Conservation (phyloP, 306 rosid genomes). For the Lithocarpus polystachyus region DNA sequence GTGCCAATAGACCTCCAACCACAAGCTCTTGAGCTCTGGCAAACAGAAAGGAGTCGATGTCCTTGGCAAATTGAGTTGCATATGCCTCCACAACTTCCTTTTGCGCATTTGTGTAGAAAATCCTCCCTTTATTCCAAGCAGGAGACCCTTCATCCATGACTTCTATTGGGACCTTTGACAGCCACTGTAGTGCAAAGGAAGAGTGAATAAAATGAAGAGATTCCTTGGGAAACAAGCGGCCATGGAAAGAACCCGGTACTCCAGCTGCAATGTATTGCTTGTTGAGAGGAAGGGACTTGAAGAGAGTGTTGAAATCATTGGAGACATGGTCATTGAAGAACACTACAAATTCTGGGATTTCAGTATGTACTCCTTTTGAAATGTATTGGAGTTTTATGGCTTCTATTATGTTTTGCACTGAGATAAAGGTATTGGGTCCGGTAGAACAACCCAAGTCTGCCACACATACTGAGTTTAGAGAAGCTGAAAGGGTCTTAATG, state of each 20-base stretch:
- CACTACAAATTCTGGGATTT: no score
- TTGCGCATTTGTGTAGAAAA: no score
- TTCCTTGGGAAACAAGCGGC: background rate
- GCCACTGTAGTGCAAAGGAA: slow-evolving; percentile 20
- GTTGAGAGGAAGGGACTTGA: slow-evolving; percentile 17
- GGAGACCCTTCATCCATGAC: no score
- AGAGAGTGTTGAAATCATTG: slow-evolving; percentile 11
- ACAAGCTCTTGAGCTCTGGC: slow-evolving; percentile 35
- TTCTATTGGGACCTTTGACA: slow-evolving; percentile 16
- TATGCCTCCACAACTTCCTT: no score
- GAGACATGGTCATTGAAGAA: no score
- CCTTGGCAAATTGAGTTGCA: background rate
- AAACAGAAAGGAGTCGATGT: slow-evolving; percentile 22
- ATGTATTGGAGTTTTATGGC: no score
- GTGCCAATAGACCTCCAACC: slow-evolving; percentile 25
- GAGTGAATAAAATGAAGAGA: slow-evolving; percentile 28
- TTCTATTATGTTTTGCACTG: no score
- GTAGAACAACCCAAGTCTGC: slow-evolving; percentile 12
- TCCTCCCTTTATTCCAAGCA: no score
- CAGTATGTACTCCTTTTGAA: no score
- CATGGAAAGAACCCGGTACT: slow-evolving; percentile 37
- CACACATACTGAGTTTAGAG: slow-evolving; percentile 15
- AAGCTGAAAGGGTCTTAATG: background rate
- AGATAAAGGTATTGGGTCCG: no score
- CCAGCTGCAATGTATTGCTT: slow-evolving; percentile 25